Conservation (phyloP, 2,329 filamentous ascomycete genomes). For the Penicillium sp. region DNA sequence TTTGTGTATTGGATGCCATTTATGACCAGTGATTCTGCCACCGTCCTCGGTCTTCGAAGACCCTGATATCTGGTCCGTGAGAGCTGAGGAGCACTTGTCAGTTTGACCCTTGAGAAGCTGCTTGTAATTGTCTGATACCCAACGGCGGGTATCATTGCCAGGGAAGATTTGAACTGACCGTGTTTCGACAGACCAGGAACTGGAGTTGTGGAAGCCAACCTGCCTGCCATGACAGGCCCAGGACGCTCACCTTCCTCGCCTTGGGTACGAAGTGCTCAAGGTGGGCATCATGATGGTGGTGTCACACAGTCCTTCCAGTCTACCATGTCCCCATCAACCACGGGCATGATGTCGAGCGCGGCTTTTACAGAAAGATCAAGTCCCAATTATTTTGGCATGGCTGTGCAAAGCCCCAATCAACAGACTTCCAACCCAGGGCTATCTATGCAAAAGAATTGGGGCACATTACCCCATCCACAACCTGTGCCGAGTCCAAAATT, state of each 20-base stretch:
- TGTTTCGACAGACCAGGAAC: not conserved
- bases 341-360: constrained; percentile 18
- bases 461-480: constrained; percentile 66
- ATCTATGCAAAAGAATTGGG: constrained; percentile 71
- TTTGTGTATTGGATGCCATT: not conserved
- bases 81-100: not conserved
- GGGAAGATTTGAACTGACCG: constrained; percentile 1
- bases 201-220: constrained; percentile 18
- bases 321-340: constrained; percentile 23
- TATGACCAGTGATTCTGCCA: not conserved
- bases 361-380: constrained; percentile 49
- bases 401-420: constrained; percentile 61
- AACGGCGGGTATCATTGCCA: not conserved
- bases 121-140: not conserved
- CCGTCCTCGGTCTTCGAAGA: not conserved
- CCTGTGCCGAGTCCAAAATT: constrained; percentile 54
- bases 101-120: not conserved
- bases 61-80: not conserved
- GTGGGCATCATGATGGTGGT: constrained; percentile 19
- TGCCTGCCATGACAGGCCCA: constrained; percentile 35
- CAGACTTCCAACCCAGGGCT: constrained; percentile 61
- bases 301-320: constrained; percentile 18
- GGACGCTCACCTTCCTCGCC: constrained; percentile 35
- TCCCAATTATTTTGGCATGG: constrained; percentile 84
- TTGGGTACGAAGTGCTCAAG: constrained; percentile 32